Conservation (phyloP, 2,329 filamentous ascomycete species). For the Xylariaceae sp. region DNA sequence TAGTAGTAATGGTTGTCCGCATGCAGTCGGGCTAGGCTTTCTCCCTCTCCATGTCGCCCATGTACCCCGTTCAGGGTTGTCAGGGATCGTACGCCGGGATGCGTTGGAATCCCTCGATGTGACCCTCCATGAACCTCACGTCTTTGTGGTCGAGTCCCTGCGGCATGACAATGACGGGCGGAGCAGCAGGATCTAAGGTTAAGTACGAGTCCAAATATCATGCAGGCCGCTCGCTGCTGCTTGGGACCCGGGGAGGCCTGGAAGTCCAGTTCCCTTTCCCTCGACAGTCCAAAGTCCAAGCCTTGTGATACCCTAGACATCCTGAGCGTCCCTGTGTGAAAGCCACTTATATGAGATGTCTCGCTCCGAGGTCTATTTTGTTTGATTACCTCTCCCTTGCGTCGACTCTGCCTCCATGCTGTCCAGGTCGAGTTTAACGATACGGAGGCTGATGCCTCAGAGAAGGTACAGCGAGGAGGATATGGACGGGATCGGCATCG, state of each 20-base stretch:
- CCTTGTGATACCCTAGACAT: constrained; percentile 27
- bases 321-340: constrained; percentile 10
- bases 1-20: constrained; percentile 2
- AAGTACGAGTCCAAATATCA: constrained; percentile 20
- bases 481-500: constrained; percentile 23
- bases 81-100: constrained; percentile 2
- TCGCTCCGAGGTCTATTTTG: constrained; percentile 23
- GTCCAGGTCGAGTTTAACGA: constrained; percentile 42
- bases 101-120: constrained; percentile 22
- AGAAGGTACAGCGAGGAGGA: constrained; percentile 26
- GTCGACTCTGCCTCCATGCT: constrained; percentile 34
- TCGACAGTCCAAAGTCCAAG: constrained; percentile 12
- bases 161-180: constrained; percentile 11
- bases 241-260: neutral
- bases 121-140: constrained; percentile 17
- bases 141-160: neutral
- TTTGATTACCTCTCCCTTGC: constrained; percentile 27
- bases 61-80: constrained; percentile 2
- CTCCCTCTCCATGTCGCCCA: neutral
- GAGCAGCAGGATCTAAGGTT: constrained; percentile 22
- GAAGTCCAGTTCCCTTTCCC: constrained; percentile 9
- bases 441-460: constrained; percentile 42
- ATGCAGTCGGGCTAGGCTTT: constrained; percentile 16
- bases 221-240: constrained; percentile 20
- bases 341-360: constrained; percentile 29